A percentile compares a stretch with the other conserved stretches of the same genome.
Evolutionary conservation across 805 yeast genomes (phyloP).

Genomic region (Debaryomyces prosopidis): DNA sequence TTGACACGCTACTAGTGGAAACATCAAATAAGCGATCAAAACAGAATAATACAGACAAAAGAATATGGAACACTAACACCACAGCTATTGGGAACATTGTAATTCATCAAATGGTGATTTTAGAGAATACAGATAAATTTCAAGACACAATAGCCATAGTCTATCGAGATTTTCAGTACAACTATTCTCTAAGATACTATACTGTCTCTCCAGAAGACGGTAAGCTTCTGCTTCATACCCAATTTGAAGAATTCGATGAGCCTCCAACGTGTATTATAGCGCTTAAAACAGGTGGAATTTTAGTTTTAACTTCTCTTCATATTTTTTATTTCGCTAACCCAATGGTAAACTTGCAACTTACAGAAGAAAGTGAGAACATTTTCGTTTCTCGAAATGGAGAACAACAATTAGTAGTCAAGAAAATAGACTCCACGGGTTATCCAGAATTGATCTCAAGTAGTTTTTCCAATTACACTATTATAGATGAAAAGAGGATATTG

Average conservation of each 20-base stretch:
- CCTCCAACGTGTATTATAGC: conserved; percentile 30
- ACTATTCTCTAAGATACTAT: conserved; percentile 32
- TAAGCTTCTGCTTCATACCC: conserved; percentile 7
- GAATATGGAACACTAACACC: conserved; percentile 8
- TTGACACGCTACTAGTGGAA: background rate
- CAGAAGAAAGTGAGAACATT: background rate
- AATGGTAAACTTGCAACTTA: conserved; percentile 9
- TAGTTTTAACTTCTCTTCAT: conserved; percentile 25
- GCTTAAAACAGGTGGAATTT: conserved; percentile 21
- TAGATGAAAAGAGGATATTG: conserved; percentile 28
- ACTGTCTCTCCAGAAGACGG: conserved; percentile 9
- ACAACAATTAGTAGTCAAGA: conserved; percentile 8
- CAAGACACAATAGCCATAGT: conserved; percentile 23
- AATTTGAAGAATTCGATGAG: conserved; percentile 28
- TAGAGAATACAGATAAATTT: conserved; percentile 2
- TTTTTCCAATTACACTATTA: conserved; percentile 10
- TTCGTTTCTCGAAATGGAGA: background rate
- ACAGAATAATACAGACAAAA: background rate
- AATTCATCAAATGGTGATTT: conserved; percentile 14
- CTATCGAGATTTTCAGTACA: conserved; percentile 35
- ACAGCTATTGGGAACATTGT: conserved; percentile 19
- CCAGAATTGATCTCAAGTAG: conserved; percentile 11
- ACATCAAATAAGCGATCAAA: background rate
- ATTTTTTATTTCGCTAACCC: conserved; percentile 30
- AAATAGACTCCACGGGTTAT: background rate